Base-by-base conservation (phyloP, 805 yeast genomes). In the Yarrowia sp. region DNA sequence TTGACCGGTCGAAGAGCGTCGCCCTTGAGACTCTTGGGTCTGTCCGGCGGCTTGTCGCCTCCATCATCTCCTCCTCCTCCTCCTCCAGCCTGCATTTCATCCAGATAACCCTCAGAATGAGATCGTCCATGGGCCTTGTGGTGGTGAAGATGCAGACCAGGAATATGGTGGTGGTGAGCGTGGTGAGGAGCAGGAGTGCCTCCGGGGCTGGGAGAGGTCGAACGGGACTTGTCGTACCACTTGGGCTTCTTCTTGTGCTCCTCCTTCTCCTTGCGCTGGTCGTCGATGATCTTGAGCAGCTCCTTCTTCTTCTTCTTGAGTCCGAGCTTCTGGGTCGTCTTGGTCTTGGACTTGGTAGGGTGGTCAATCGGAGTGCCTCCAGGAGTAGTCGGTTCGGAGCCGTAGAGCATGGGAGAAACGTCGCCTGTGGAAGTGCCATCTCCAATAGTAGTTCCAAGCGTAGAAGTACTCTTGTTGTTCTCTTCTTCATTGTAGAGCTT, bases 401-500 rank as follows among this genome's bases (percentile, higher is more conserved):
- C 43, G 10, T 32, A 42, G n/a, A 15, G 7, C 63, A 56, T 59
- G 16, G 65, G 65, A 12, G 65, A 59, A 14, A 15, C 48, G 35
- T 59, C 65, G 0, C 61, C 70, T 9, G 53, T 68, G 4, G 70
- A 46, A 19, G 69, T 32, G 12, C 43, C 69, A n/a, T 67, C 67
- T 7, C 45, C 69, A n/a, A 49, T 16, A 7, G 58, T 45, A 5
- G 70, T 41, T 3, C 42, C 68, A 14, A 72, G 61, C 11, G 73
- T 68, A 7, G 69, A 52, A 35, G 72, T 58, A 4, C 70, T 63
- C 56, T 70, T 32, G 66, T 58, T 63, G 48, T 14, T 59, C 7
- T 73, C 74, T 10, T 72, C 73, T 14, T 76, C 78, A 22, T 78
- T 80, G 75, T 92, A 92, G 59, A 92, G 80, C 70, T 87, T 84